Evolutionary conservation across 352 stramenopile genomes (phyloP), one percentile per base, ranked within the genome.

Genomic region (Phytophthora macrochlamydospora): DNA sequence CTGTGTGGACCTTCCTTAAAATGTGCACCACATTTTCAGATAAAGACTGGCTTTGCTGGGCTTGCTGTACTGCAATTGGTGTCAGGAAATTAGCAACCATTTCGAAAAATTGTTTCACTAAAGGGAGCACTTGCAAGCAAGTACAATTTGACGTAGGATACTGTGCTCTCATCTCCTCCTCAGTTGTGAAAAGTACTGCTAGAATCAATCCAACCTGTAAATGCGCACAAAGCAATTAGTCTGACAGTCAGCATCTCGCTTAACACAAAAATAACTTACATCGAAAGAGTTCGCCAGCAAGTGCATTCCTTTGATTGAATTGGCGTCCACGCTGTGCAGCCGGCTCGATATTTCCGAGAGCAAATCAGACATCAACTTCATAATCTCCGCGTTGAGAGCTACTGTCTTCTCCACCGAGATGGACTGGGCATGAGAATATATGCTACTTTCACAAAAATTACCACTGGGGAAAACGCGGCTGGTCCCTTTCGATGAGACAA

Each of bases 41-140:
- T 48, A 81, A 76, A 3, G 58, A 71, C 28, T 71, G 60, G n/a
- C 60, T 73, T 24, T 76, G 55, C 4, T 80, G 78, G 0, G 73
- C 51, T 50, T 76, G 67, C 35, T 82, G 74, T 9, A 89, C 73
- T 4, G 67, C 53, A n/a, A 43, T 75, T 52, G 78, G 62, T 9
- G 70, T 83, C 46, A 89, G 55, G 51, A 85, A 76, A 38, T 76
- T 70, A n/a, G 82, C 69, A 37, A 91, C 43, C 30, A 89, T 67
- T 14, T 57, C 59, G 14, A 94, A 69, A 29, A 81, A 80, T 9
- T 73, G 62, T 32, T 90, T 81, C 7, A 90, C 55, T 42, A 85
- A 53, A 18, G 67, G 54, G 37, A 80, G 61, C 28, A 73, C 51
- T 12, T 59, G 33, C 37, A 74, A 35, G n/a, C 30, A 42, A 42